Percentiles rank a stretch among this genome's conserved stretches.
These are phyloP conservation scores for Termitomyces sp. DNA, from an alignment of 768 basidiomycete species.

Conservation along the genomic window DNA sequence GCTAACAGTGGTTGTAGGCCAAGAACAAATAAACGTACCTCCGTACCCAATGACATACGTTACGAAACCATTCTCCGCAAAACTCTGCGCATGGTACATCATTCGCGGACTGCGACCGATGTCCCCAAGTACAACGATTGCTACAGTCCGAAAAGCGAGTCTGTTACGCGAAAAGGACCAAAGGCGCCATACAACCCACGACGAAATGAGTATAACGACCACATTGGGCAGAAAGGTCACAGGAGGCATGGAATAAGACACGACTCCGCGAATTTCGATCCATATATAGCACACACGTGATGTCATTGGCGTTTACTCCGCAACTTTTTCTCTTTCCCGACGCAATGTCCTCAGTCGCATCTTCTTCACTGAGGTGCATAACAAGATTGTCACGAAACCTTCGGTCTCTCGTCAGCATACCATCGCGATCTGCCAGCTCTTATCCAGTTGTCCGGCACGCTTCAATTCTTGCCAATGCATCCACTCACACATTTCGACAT, in stretches of 20 bases:
- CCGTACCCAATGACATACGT: conserved; percentile 83
- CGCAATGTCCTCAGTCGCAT: conserved; percentile 9
- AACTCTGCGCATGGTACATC: conserved; percentile 98
- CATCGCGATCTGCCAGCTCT: conserved; percentile 2
- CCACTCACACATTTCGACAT: conserved; percentile 15
- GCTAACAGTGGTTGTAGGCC: neutral
- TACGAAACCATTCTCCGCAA: conserved; percentile 71
- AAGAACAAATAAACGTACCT: conserved; percentile 37
- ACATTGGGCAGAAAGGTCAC: conserved; percentile 6
- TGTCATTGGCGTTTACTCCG: conserved; percentile 13
- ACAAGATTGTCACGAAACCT: conserved; percentile 7
- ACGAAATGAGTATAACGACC: conserved; percentile 8
- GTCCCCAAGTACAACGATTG: conserved; percentile 90
- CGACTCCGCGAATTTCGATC: neutral
- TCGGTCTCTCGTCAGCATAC: neutral
- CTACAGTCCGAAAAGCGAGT: conserved; percentile 62
- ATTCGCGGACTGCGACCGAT: conserved; percentile 94
- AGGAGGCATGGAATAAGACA: conserved; percentile 1
- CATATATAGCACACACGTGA: conserved; percentile 9
- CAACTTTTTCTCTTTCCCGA: neutral
- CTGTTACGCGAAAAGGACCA: conserved; percentile 28
- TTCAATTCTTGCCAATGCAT: conserved; percentile 18
- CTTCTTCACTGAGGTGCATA: conserved; percentile 11
- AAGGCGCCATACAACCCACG: conserved; percentile 25
- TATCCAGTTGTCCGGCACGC: conserved; percentile 15